phyloP scores from a whole-genome alignment of 208 protist genomes.

The Acanthamoeba sp. region DNA sequence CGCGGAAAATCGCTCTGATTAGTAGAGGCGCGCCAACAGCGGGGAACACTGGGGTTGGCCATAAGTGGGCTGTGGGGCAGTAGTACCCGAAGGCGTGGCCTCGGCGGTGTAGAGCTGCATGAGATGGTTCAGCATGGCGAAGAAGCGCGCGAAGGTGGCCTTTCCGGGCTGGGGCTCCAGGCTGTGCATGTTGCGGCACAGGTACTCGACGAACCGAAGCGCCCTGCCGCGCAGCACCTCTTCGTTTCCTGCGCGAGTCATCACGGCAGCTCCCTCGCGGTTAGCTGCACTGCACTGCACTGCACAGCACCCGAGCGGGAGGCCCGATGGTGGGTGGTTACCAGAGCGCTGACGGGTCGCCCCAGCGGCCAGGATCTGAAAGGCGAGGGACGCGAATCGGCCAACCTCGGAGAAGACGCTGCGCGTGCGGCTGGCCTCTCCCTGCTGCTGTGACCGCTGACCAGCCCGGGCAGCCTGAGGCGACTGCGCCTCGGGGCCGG shows the following conservation, averaged over 20 bases:
- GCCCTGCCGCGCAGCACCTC: neutral
- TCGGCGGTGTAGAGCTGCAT: slow-evolving; percentile 5
- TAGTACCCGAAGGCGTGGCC: neutral
- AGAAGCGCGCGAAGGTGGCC: slow-evolving; percentile 41
- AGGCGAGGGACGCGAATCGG: slow-evolving; percentile 43
- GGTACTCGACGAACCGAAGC: slow-evolving; percentile 30
- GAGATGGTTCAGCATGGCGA: slow-evolving; percentile 57
- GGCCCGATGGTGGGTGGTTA: no score
- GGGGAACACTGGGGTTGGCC: no score
- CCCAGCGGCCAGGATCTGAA: neutral
- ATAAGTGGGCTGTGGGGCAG: no score
- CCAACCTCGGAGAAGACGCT: slow-evolving; percentile 17
- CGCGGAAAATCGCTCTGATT: no score
- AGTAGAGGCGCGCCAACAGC: no score
- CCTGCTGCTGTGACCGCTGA: neutral
- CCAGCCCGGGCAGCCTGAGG: neutral
- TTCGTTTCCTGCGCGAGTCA: neutral
- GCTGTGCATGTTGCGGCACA: slow-evolving; percentile 31
- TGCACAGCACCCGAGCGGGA: no score
- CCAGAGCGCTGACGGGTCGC: neutral
- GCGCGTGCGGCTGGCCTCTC: neutral
- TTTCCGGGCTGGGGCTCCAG: slow-evolving; percentile 5
- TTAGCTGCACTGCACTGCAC: no score
- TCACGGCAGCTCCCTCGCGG: neutral
- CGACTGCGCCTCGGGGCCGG: no score